Evolutionary conservation across 495 filamentous ascomycete species (phyloP).

Genomic region (Aspergillus campestris): DNA sequence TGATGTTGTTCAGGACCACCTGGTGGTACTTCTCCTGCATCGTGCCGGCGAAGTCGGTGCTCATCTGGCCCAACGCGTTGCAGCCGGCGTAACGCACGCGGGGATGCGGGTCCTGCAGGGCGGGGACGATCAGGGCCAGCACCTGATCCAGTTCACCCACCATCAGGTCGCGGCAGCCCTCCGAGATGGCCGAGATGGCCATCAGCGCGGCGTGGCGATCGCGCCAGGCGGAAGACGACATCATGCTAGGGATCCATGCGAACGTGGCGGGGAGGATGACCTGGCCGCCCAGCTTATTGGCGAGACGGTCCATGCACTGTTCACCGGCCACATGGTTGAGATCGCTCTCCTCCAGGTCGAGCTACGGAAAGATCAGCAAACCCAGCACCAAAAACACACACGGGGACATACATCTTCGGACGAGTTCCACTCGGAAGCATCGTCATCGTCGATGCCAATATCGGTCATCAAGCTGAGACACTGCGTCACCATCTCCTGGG

Average conservation of each 20-base stretch:
- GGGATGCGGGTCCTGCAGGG: constrained; percentile 84
- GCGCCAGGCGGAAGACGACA: constrained; percentile 88
- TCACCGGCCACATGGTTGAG: constrained; percentile 97
- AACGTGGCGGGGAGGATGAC: constrained; percentile 89
- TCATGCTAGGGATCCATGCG: constrained; percentile 94
- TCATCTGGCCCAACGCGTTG: constrained; percentile 99
- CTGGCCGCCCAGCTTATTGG: constrained; percentile 90
- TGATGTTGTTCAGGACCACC: constrained; percentile 77
- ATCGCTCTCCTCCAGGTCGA: constrained; percentile 93
- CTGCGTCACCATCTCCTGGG: constrained; percentile 94
- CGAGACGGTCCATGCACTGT: constrained; percentile 96
- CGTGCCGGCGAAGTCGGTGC: constrained; percentile 95
- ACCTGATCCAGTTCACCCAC: constrained; percentile 88
- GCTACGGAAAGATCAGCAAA: constrained; percentile 34
- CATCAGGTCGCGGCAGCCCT: constrained; percentile 96
- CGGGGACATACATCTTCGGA: constrained; percentile 72
- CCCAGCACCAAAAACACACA: background rate
- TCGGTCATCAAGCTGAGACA: constrained; percentile 99
- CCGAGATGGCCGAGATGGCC: constrained; percentile 98
- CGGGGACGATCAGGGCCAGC: constrained; percentile 84
- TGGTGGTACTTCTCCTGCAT: constrained; percentile 97
- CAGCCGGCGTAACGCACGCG: constrained; percentile 97
- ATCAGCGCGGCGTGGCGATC: constrained; percentile 96
- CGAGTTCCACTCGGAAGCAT: constrained; percentile 87
- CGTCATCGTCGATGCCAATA: constrained; percentile 88